Percentiles rank a stretch among this genome's conserved stretches.
Conservation (phyloP, 148 eudicot genomes). For the Rheum nobile region DNA sequence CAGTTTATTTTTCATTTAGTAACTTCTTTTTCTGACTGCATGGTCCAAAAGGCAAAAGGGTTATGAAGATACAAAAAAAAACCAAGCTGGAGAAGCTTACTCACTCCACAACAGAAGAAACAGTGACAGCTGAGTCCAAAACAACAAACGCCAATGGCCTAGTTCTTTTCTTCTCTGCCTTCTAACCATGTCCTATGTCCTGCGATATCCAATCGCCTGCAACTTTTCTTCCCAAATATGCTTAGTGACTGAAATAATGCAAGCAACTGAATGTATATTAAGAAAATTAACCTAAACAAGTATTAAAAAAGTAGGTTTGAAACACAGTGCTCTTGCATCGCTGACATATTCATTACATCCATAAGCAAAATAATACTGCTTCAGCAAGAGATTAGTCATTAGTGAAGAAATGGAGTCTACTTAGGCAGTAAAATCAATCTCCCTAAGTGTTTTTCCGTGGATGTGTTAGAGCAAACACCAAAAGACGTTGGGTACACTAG, state of each 20-base stretch:
- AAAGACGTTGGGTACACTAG: not conserved
- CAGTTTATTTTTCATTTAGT: not conserved
- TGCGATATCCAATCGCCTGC: slow-evolving; percentile 59
- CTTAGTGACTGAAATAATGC: slow-evolving; percentile 48
- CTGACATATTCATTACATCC: not conserved
- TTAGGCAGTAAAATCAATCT: not conserved
- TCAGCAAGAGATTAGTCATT: not conserved
- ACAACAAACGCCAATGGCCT: slow-evolving; percentile 64
- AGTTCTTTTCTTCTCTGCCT: slow-evolving; percentile 56
- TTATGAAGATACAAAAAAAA: not conserved
- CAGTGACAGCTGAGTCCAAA: slow-evolving; percentile 81
- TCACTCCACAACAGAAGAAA: slow-evolving; percentile 61
- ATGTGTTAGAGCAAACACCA: not conserved
- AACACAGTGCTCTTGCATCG: not conserved
- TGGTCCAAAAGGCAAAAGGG: not conserved
- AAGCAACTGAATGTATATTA: not conserved
- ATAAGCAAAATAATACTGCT: not conserved
- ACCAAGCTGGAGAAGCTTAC: slow-evolving; percentile 44
- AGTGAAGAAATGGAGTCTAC: not conserved
- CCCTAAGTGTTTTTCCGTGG: not conserved
- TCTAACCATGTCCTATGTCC: slow-evolving; percentile 30
- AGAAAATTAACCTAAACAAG: not conserved
- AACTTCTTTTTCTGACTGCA: not conserved
- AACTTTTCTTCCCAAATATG: slow-evolving; percentile 30
- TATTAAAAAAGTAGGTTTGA: not conserved